Evolutionary conservation across 2,329 filamentous ascomycete genomes (phyloP), one percentile per base, ranked within the genome.

Genomic region (Aaosphaeria pasadenensis): DNA sequence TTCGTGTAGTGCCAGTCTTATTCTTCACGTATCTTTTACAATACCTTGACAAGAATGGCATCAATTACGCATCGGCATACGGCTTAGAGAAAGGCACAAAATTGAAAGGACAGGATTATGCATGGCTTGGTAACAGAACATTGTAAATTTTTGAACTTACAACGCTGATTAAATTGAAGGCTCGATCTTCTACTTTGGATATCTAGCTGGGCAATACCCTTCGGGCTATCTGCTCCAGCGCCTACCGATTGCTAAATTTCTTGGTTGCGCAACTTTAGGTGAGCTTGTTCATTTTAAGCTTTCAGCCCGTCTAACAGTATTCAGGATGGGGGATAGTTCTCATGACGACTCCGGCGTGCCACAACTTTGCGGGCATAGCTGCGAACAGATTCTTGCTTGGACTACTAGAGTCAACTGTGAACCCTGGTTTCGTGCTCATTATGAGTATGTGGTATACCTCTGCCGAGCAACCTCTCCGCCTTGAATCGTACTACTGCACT

Each of bases 401-500:
- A 5, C 55, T 66, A 4, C 52, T 70, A 5, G 70, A 72, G 51
- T 56, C 63, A 2, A 63, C 60, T 1, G 58, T 70, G n/a, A 69
- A 69, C 38, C 70, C 69, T 0, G 66, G 67, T 1, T 70, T 70
- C 44, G 57, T 60, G 4, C 42, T 72, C 6, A 60, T 72, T 39
- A 70, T 69, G 62, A 56, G 56, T 13, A 66, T 70, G 58, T 71
- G 67, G 69, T 74, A 73, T 50, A 74, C 69, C 1, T 59, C 62
- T 4, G 61, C 67, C 2, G 76, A 80, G 57, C 77, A 80, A 54
- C 76, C 76, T 0, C 62, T 82, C 4, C 74, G 80, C 0, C 71
- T 81, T 5, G 79, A 78, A 43, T 69, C 75, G 1, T 84, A 79
- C 63, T 83, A 82, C 56, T 78, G 77, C 51, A 80, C 77, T 2